Base-by-base conservation (phyloP, 164 flowering plant species). In the Santalum album region DNA sequence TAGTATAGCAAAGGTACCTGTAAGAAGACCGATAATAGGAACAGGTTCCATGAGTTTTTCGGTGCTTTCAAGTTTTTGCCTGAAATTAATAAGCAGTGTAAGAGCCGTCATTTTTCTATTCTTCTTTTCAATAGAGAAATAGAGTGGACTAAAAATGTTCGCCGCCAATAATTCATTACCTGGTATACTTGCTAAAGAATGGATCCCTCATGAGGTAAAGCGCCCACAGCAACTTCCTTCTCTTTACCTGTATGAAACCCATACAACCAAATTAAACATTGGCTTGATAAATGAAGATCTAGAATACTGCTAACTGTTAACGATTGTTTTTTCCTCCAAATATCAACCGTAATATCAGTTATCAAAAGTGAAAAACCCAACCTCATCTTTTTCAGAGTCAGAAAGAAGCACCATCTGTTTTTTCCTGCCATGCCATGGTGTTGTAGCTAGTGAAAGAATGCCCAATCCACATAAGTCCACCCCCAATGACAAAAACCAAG, bases 131-230 rank as follows among this genome's bases (percentile, higher is more conserved):
- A 12, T 3, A 29, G 34, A 9, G 34, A 9, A 29, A n/a, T n/a
- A n/a, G n/a, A n/a, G n/a, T n/a, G n/a, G n/a, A n/a, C n/a, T n/a
- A n/a, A n/a, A n/a, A n/a, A 29, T 29, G 34, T 29, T 9, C 9
- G 9, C 9, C 34, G 9, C 6, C 9, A 29, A 29, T 29, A 9
- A 35, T 0, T n/a, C 22, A 42, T 14, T 75, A 92, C 99, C 96
- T 70, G 35, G 92, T 85, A 54, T 92, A 77, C 59, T 77, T 82
- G 78, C 74, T 60, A 57, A 89, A 92, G 69, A 89, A 92, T 40
- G 99, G 99, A 77, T 92, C 99, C 73, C 99, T 76, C 99, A 92
- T 85, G 54, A 92, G 72, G 70, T 92, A 92, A 59, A 89, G 78
- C 44, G 88, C 97, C 94, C 84, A 87, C 51, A 90, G 60, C 53